These are phyloP conservation scores for Cadophora gregata DNA, from an alignment of 2,329 filamentous ascomycete species.

Conservation along the genomic window DNA sequence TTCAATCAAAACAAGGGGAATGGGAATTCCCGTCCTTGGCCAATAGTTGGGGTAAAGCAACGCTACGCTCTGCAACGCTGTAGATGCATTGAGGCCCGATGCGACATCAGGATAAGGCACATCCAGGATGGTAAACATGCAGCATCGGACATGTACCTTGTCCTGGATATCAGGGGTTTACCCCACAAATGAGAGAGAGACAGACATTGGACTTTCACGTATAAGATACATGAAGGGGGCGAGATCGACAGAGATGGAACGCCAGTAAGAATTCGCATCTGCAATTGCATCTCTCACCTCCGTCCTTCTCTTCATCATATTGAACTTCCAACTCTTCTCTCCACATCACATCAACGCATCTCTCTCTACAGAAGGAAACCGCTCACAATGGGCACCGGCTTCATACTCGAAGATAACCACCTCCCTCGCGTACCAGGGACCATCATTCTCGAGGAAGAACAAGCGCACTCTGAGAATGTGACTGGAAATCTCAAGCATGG, in stretches of 20 bases:
- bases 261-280: neutral
- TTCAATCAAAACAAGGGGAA: neutral
- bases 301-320: neutral
- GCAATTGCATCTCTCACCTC: neutral
- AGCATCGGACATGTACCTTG: neutral
- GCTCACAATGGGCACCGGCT: slow-evolving; percentile 24
- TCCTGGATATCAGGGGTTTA: neutral
- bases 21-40: neutral
- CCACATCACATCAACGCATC: neutral
- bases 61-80: neutral
- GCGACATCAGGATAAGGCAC: neutral
- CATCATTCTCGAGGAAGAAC: slow-evolving; percentile 32
- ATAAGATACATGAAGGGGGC: slow-evolving; percentile 8
- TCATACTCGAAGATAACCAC: slow-evolving; percentile 30
- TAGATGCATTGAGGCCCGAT: neutral
- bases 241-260: neutral
- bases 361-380: neutral
- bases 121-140: neutral
- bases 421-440: slow-evolving; percentile 32
- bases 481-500: slow-evolving; percentile 34
- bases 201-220: neutral
- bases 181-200: neutral
- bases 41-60: neutral
- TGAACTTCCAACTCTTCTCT: neutral
- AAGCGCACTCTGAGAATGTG: slow-evolving; percentile 28